phyloP scores from a whole-genome alignment of 176 grass and related monocot genomes.

The Tillandsia fasciculata region DNA sequence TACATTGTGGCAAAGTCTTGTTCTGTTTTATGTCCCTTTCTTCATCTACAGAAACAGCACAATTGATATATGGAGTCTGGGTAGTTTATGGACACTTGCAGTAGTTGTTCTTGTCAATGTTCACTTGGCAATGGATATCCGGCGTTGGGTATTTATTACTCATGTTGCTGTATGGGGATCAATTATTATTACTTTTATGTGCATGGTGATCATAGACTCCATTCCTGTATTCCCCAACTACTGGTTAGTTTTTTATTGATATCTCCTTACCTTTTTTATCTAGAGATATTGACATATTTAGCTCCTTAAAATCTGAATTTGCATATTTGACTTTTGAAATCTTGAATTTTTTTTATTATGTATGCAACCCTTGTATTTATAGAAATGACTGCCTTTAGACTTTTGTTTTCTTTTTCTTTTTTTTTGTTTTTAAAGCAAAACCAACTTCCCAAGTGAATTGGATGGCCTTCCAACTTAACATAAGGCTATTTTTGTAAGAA shows the following conservation, averaged over 20 bases:
- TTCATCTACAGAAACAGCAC: constrained; percentile 82
- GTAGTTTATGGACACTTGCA: constrained; percentile 92
- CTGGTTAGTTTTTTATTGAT: constrained; percentile 47
- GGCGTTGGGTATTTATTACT: constrained; percentile 83
- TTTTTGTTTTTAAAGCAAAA: background rate
- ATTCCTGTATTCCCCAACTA: constrained; percentile 91
- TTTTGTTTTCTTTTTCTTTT: background rate
- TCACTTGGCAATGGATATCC: constrained; percentile 96
- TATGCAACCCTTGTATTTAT: too few species aligned
- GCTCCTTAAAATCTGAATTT: too few species aligned
- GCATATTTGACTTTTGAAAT: too few species aligned
- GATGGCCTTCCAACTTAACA: too few species aligned
- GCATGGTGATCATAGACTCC: constrained; percentile 98
- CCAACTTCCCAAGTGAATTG: background rate
- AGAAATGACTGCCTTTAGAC: too few species aligned
- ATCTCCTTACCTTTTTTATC: constrained; percentile 4
- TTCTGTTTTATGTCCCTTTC: constrained; percentile 95
- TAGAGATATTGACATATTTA: background rate
- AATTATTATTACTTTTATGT: constrained; percentile 87
- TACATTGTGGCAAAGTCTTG: constrained; percentile 99
- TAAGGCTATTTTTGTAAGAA: too few species aligned
- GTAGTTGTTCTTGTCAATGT: constrained; percentile 98
- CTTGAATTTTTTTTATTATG: too few species aligned
- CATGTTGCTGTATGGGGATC: constrained; percentile 93
- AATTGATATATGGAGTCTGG: constrained; percentile 98